Conservation (phyloP, 2,329 filamentous ascomycete species). For the Colletotrichum gigasporum region DNA sequence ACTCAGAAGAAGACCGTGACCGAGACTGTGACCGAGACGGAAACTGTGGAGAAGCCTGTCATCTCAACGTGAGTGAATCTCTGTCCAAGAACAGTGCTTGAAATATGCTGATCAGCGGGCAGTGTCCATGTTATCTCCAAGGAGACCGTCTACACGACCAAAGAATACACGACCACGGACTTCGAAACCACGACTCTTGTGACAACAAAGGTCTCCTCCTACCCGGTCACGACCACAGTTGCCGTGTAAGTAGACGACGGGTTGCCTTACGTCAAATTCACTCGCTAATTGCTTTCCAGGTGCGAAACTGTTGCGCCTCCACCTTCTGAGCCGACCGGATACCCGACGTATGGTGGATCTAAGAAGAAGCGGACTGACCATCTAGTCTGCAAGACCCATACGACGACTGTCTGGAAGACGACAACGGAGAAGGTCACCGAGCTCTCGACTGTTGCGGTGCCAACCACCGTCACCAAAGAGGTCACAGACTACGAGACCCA, state of each 20-base stretch:
- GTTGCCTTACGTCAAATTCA: not conserved
- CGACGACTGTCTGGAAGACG: constrained; percentile 32
- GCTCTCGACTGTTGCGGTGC: constrained; percentile 20
- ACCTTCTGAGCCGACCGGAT: not conserved
- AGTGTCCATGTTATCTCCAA: constrained; percentile 16
- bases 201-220: constrained; percentile 19
- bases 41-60: constrained; percentile 6
- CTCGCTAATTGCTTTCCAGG: not conserved
- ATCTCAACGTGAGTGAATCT: constrained; percentile 8
- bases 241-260: constrained; percentile 14
- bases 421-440: constrained; percentile 29
- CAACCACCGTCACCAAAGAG: constrained; percentile 27
- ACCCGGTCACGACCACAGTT: constrained; percentile 32
- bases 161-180: constrained; percentile 23
- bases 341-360: constrained; percentile 5
- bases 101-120: not conserved
- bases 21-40: not conserved
- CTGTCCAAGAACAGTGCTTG: not conserved
- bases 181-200: constrained; percentile 18
- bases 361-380: constrained; percentile 3
- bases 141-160: constrained; percentile 22
- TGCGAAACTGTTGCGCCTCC: not conserved
- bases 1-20: constrained; percentile 23
- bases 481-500: constrained; percentile 22
- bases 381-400: constrained; percentile 32